These are phyloP conservation scores for Neurospora sp. DNA, from an alignment of 2,329 filamentous ascomycete genomes.

Conservation along the genomic window DNA sequence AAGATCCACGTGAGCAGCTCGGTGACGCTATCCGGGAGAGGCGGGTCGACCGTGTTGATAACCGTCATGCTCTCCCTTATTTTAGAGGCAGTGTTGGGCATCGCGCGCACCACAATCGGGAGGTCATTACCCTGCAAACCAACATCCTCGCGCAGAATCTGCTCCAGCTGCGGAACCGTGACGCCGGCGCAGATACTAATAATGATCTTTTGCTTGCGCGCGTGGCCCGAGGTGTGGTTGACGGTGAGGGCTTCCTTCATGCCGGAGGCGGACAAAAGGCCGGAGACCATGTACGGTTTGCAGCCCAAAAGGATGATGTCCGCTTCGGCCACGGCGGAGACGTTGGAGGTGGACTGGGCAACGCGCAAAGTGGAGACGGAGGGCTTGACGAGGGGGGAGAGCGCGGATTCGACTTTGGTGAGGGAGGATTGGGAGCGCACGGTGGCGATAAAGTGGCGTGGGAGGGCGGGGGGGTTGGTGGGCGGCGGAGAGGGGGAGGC, in stretches of 20 bases:
- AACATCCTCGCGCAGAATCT: slow-evolving; percentile 47
- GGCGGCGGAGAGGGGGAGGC: slow-evolving; percentile 34
- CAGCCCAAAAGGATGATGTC: slow-evolving; percentile 71
- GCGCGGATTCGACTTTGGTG: slow-evolving; percentile 50
- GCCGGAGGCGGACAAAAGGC: slow-evolving; percentile 56
- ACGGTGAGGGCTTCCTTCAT: slow-evolving; percentile 56
- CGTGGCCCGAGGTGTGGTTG: slow-evolving; percentile 26
- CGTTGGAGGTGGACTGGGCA: slow-evolving; percentile 57
- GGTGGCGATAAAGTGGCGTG: slow-evolving; percentile 71
- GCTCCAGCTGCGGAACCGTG: slow-evolving; percentile 57
- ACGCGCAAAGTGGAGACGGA: slow-evolving; percentile 46
- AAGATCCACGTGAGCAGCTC: slow-evolving; percentile 68
- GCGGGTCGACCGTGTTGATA: slow-evolving; percentile 53
- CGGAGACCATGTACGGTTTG: slow-evolving; percentile 66
- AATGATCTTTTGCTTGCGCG: slow-evolving; percentile 53
- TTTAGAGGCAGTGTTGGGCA: slow-evolving; percentile 83
- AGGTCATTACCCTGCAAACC: slow-evolving; percentile 19
- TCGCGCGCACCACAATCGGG: slow-evolving; percentile 61
- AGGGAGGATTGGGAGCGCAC: slow-evolving; percentile 60
- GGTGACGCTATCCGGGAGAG: slow-evolving; percentile 43
- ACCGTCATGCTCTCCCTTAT: slow-evolving; percentile 78
- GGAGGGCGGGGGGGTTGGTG: slow-evolving; percentile 41
- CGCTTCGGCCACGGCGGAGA: slow-evolving; percentile 54
- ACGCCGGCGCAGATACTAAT: slow-evolving; percentile 77
- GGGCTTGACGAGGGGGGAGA: slow-evolving; percentile 39